A percentile compares a stretch with the other conserved stretches of the same genome.
Evolutionary conservation across 2,329 filamentous ascomycete species (phyloP).

Genomic region (Arthroderma sp.): DNA sequence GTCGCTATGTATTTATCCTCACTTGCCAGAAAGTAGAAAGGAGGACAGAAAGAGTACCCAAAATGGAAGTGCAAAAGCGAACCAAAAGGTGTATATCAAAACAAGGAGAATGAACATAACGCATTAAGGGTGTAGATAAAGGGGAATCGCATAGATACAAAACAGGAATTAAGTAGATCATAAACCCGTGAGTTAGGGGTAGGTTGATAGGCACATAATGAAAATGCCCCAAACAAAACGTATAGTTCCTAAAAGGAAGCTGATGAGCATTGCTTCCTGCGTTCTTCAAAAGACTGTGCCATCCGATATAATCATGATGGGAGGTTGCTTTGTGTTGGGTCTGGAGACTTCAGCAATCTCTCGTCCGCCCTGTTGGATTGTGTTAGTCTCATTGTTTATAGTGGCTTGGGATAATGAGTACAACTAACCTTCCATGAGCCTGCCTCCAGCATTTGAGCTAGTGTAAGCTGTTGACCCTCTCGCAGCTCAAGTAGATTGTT

Average conservation of each 20-base stretch:
- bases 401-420: background rate
- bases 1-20: background rate
- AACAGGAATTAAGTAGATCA: background rate
- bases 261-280: background rate
- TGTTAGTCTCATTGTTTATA: background rate
- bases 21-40: background rate
- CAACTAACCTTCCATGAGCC: conserved; percentile 87
- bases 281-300: conserved; percentile 70
- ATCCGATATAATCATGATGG: conserved; percentile 91
- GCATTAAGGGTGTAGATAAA: background rate
- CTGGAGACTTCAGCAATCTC: conserved; percentile 92
- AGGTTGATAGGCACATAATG: background rate
- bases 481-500: conserved; percentile 55
- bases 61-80: background rate
- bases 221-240: background rate
- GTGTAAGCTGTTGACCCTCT: conserved; percentile 56
- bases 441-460: conserved; percentile 86
- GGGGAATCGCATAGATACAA: background rate
- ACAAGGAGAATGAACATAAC: background rate
- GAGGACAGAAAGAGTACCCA: background rate
- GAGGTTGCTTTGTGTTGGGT: conserved; percentile 91
- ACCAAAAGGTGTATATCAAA: background rate
- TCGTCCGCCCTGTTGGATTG: conserved; percentile 58
- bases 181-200: background rate
- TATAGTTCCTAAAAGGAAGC: background rate